A percentile compares a stretch with the other conserved stretches of the same genome.
phyloP scores from a whole-genome alignment of 2,329 filamentous ascomycete genomes.

The Septoria petroselini region DNA sequence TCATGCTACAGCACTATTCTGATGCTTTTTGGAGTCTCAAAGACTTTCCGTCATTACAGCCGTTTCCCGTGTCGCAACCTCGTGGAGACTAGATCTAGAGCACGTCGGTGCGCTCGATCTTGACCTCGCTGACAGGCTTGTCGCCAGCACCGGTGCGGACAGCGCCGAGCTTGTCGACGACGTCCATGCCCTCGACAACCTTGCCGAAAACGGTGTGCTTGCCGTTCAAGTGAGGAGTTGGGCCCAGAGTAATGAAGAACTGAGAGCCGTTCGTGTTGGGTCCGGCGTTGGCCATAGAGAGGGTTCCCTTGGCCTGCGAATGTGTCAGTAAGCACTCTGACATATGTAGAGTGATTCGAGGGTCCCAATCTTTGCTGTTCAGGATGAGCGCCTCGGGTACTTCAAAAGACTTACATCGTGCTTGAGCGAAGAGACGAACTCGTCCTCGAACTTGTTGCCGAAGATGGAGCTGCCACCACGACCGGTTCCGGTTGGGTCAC shows the following conservation, averaged over 20 bases:
- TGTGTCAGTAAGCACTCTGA: background rate
- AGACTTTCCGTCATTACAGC: background rate
- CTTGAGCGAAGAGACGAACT: conserved; percentile 73
- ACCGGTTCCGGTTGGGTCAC: conserved; percentile 37
- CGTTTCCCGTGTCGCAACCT: background rate
- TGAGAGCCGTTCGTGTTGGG: conserved; percentile 91
- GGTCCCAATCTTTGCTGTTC: background rate
- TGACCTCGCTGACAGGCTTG: conserved; percentile 74
- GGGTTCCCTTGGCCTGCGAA: conserved; percentile 62
- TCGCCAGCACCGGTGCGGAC: conserved; percentile 80
- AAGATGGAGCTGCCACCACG: conserved; percentile 76
- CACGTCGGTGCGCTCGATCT: conserved; percentile 52
- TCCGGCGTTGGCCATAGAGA: conserved; percentile 93
- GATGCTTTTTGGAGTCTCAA: conserved; percentile 14
- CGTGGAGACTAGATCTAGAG: conserved; percentile 18
- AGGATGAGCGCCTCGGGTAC: background rate
- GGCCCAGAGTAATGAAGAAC: conserved; percentile 82
- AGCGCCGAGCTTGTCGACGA: conserved; percentile 83
- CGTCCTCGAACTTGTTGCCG: conserved; percentile 82
- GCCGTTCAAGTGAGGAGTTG: conserved; percentile 80
- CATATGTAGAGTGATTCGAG: too few relatives aligned
- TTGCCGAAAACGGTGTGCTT: conserved; percentile 96
- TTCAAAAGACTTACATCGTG: conserved; percentile 58
- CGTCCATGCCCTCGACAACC: conserved; percentile 83
- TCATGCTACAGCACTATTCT: too few relatives aligned